Evolutionary conservation across 2,329 filamentous ascomycete genomes (phyloP), one percentile per base, ranked within the genome.

Genomic region (Lecanoromycetidae sp.): DNA sequence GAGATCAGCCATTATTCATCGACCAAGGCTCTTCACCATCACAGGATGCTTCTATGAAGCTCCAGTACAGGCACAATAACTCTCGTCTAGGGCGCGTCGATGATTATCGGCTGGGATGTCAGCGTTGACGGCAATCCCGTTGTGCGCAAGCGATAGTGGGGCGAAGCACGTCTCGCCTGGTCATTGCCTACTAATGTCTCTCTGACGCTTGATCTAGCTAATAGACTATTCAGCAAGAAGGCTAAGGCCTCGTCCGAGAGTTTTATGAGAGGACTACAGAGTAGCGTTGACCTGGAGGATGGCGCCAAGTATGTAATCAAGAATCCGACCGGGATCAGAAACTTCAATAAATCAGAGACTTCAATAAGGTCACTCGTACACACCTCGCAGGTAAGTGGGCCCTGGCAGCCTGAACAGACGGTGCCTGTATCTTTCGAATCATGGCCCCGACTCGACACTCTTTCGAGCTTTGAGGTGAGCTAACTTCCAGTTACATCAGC

Each of bases 71-170:
- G 3, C 19, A n/a, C 25, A 4, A 61, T 66, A 39, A 64, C 63
- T 4, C 53, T 68, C 20, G 62, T 68, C 12, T 66, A 66, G 25
- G 65, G 66, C 34, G 66, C 64, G 3, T 60, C 63, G 2, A 64
- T 63, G 17, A 54, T 67, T 0, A 50, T 66, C 4, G 65, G 64
- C 42, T 68, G 65, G 66, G 53, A 59, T 7, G 58, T 62, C 8
- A 58, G 65, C 41, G 34, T 30, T 15, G 4, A 15, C 3, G 22
- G 5, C 30, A 52, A 66, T 43, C 60, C 65, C 42, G 45, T 43
- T 10, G 13, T 17, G 9, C 4, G 26, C 13, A 17, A 6, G 2
- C 17, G 7, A 15, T 19, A 46, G 44, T 30, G 39, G 5, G n/a
- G 32, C 19, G 25, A 27, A 20, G 36, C 39, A 39, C 40, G 44